Conservation (phyloP, 345 rosid species). For the Euphorbia pulcherrima region DNA sequence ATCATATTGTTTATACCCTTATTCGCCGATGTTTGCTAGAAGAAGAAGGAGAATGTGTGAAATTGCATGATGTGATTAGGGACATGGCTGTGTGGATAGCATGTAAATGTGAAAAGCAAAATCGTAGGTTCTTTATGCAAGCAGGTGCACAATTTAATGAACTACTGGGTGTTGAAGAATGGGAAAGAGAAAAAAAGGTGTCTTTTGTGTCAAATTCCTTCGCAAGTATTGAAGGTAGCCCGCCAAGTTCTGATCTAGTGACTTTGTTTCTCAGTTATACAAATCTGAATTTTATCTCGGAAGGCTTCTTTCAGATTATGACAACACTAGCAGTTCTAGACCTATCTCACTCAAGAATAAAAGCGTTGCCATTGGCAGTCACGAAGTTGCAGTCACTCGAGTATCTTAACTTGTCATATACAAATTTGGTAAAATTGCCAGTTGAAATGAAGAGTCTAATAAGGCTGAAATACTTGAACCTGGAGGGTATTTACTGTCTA, state of each 20-base stretch:
- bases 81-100: slow-evolving; percentile 41
- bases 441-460: neutral
- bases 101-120: neutral
- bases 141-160: slow-evolving; percentile 3
- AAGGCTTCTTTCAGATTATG: slow-evolving; percentile 1
- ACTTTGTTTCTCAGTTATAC: slow-evolving; percentile 22
- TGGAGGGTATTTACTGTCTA: neutral
- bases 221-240: slow-evolving; percentile 1
- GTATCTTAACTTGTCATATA: slow-evolving; percentile 20
- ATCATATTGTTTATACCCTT: neutral
- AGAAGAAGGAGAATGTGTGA: neutral
- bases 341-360: neutral
- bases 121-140: slow-evolving; percentile 11
- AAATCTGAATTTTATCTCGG: neutral
- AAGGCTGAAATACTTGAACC: slow-evolving; percentile 4
- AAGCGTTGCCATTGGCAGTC: neutral
- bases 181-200: slow-evolving; percentile 15
- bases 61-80: slow-evolving; percentile 39
- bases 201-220: slow-evolving; percentile 29
- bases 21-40: slow-evolving; percentile 21
- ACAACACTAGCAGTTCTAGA: neutral
- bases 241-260: slow-evolving; percentile 17
- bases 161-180: slow-evolving; percentile 9
- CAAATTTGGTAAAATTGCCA: slow-evolving; percentile 2
- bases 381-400: slow-evolving; percentile 2